These are phyloP conservation scores for Trichomonas vaginalis DNA, from an alignment of 208 protist species.

Conservation along the genomic window DNA sequence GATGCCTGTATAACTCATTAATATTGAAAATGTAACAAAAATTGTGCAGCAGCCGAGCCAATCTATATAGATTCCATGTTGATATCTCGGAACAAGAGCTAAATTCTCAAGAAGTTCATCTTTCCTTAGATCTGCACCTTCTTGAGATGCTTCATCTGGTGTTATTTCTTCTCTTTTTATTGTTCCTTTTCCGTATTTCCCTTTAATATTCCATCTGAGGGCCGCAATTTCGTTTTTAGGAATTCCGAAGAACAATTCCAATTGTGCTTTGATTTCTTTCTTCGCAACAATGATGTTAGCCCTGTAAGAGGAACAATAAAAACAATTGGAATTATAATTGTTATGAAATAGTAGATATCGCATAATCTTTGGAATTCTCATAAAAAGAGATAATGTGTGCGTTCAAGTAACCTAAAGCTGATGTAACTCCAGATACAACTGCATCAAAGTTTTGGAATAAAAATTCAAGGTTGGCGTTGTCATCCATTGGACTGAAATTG, in stretches of 20 bases:
- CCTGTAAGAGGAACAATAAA: not conserved
- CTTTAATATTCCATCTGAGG: not conserved
- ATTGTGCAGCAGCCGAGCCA: not conserved
- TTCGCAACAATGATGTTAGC: not conserved
- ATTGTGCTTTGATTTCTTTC: not conserved
- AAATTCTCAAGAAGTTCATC: not conserved
- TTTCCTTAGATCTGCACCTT: not conserved
- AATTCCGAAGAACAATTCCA: not conserved
- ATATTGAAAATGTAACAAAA: not conserved
- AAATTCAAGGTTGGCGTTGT: not conserved
- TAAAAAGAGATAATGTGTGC: not conserved
- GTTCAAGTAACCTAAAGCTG: not conserved
- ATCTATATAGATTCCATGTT: not conserved
- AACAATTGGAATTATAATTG: not conserved
- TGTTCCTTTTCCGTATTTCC: not conserved
- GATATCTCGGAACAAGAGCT: not conserved
- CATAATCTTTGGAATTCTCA: not conserved
- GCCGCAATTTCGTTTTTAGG: not conserved
- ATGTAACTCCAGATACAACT: not conserved
- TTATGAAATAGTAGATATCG: not conserved
- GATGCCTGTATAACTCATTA: not conserved
- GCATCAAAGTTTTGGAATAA: not conserved
- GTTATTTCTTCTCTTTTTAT: not conserved
- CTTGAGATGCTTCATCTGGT: not conserved
- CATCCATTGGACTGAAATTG: not conserved